These are phyloP conservation scores for Fusarium nanum DNA, from an alignment of 2,329 filamentous ascomycete genomes.

Conservation along the genomic window DNA sequence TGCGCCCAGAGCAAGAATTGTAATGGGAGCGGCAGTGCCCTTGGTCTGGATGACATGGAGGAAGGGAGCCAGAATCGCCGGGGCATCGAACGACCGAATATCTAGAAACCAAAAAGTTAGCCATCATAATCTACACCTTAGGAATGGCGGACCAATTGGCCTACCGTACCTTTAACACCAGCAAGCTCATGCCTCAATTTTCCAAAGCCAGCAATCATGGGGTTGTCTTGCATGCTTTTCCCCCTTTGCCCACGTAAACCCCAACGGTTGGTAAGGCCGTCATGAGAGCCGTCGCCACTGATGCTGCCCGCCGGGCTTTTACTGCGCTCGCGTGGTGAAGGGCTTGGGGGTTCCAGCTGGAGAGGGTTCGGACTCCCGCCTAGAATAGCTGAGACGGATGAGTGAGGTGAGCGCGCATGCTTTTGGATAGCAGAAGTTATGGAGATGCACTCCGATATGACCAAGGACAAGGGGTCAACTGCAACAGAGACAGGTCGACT, in stretches of 20 bases:
- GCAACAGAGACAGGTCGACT: constrained; percentile 79
- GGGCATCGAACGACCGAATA: constrained; percentile 88
- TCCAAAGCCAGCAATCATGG: constrained; percentile 93
- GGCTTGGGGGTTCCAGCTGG: constrained; percentile 62
- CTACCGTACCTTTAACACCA: constrained; percentile 75
- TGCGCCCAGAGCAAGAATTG: constrained; percentile 90
- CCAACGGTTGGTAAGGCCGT: constrained; percentile 85
- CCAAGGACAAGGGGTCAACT: constrained; percentile 89
- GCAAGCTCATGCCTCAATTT: constrained; percentile 89
- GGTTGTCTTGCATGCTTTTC: constrained; percentile 97
- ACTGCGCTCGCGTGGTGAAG: constrained; percentile 55
- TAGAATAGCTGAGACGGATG: constrained; percentile 93
- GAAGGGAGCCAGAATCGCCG: constrained; percentile 90
- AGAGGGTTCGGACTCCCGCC: constrained; percentile 76
- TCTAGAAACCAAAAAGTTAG: constrained; percentile 62
- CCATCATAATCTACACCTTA: constrained; percentile 4
- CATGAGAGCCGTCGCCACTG: constrained; percentile 59
- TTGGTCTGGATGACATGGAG: constrained; percentile 96
- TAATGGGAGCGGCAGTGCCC: constrained; percentile 95
- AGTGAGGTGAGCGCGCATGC: constrained; percentile 94
- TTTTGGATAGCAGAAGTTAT: constrained; percentile 99
- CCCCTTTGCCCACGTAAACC: constrained; percentile 93
- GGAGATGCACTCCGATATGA: constrained; percentile 98
- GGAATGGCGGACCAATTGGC: background rate
- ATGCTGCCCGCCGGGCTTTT: constrained; percentile 54